phyloP scores from a whole-genome alignment of 2,329 filamentous ascomycete species.

The Arachnomyces sp. region DNA sequence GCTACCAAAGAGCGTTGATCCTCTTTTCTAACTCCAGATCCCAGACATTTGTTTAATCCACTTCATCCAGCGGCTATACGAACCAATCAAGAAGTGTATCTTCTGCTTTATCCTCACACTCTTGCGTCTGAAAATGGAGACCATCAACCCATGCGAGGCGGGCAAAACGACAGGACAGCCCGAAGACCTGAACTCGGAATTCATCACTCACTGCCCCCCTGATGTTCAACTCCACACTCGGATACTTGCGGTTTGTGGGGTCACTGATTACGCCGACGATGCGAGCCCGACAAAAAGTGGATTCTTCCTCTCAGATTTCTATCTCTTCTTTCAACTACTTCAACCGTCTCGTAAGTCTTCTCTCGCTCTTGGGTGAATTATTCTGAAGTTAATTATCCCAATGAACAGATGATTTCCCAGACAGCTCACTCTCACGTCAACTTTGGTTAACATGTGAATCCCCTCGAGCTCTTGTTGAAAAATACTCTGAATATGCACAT shows the following conservation, averaged over 20 bases:
- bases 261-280: background rate
- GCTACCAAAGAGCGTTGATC: no score
- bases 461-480: constrained; percentile 8
- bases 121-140: no score
- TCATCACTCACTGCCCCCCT: background rate
- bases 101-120: no score
- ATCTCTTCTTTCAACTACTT: constrained; percentile 1
- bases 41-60: no score
- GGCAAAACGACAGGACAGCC: no score
- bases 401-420: no score
- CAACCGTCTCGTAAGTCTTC: background rate
- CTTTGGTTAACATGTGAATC: constrained; percentile 10
- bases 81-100: no score
- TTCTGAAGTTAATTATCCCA: no score
- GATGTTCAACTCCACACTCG: background rate
- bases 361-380: no score
- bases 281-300: background rate
- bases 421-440: background rate
- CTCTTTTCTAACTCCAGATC: no score
- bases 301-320: background rate
- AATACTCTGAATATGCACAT: constrained; percentile 12
- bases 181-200: background rate
- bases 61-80: no score
- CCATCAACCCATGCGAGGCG: no score
- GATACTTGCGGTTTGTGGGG: constrained; percentile 1